These are phyloP conservation scores for Ustilago lituana DNA, from an alignment of 1,284 basidiomycete species.

Conservation along the genomic window DNA sequence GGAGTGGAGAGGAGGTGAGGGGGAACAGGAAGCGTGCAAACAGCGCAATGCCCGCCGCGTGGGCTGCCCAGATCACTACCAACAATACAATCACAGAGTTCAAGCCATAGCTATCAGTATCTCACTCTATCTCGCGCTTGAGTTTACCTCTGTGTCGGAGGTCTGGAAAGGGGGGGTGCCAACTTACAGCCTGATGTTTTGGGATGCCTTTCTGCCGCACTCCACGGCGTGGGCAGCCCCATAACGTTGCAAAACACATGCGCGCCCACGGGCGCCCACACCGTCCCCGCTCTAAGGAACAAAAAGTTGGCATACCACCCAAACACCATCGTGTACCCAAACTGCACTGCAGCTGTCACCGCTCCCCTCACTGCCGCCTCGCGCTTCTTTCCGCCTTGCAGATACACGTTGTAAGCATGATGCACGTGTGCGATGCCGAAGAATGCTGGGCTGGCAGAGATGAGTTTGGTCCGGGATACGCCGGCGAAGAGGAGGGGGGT, in stretches of 20 bases:
- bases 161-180: too few relatives aligned
- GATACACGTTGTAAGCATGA: constrained; percentile 86
- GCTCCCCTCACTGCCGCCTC: constrained; percentile 75
- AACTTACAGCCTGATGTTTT: constrained; percentile 69
- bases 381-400: constrained; percentile 68
- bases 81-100: background rate
- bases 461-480: constrained; percentile 73
- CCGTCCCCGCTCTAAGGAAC: constrained; percentile 78
- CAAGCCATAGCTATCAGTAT: too few relatives aligned
- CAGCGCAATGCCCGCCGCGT: constrained; percentile 71
- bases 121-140: background rate
- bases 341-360: constrained; percentile 74
- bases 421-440: constrained; percentile 93
- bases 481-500: constrained; percentile 77
- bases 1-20: constrained; percentile 26
- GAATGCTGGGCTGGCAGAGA: constrained; percentile 66
- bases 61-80: constrained; percentile 70
- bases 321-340: constrained; percentile 88
- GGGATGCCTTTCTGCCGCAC: constrained; percentile 69
- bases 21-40: constrained; percentile 68
- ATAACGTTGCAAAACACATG: constrained; percentile 94
- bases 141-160: too few relatives aligned
- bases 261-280: constrained; percentile 59
- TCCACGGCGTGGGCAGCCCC: constrained; percentile 77
- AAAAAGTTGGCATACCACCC: constrained; percentile 88